Percentiles rank a stretch among this genome's conserved stretches.
These are phyloP conservation scores for Groenewaldozyma salmanticensis DNA, from an alignment of 805 yeast genomes.

Conservation along the genomic window DNA sequence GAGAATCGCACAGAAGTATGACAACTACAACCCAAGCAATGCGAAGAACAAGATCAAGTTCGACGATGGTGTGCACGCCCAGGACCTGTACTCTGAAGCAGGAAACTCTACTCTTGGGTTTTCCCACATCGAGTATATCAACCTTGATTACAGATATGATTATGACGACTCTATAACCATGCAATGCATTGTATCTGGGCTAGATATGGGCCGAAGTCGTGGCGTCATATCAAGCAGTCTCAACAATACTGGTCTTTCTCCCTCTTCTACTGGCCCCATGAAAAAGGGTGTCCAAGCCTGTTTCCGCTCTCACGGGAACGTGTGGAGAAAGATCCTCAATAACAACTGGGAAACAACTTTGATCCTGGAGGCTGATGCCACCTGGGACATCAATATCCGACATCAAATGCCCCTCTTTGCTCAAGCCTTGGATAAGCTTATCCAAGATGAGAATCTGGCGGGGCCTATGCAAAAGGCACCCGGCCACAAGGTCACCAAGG, in stretches of 20 bases:
- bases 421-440: slow-evolving; percentile 5
- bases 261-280: slow-evolving; percentile 2
- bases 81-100: slow-evolving; percentile 1
- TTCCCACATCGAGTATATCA: slow-evolving; percentile 5
- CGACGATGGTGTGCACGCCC: no score
- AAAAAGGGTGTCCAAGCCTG: slow-evolving; percentile 5
- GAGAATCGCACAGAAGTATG: no score
- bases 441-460: background rate
- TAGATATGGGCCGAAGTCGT: background rate
- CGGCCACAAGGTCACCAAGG: background rate
- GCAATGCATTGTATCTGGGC: slow-evolving; percentile 4
- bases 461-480: background rate
- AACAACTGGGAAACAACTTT: slow-evolving; percentile 4
- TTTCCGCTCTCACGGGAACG: slow-evolving; percentile 11
- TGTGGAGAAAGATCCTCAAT: slow-evolving; percentile 9
- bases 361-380: slow-evolving; percentile 12
- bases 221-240: slow-evolving; percentile 2
- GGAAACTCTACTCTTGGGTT: slow-evolving; percentile 13
- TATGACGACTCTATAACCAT: slow-evolving; percentile 8
- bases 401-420: slow-evolving; percentile 3
- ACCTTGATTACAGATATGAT: slow-evolving; percentile 9
- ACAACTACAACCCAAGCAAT: no score
- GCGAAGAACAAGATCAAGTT: no score
- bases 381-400: slow-evolving; percentile 10
- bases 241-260: slow-evolving; percentile 7